phyloP scores from a whole-genome alignment of 148 eudicot genomes.

The Vaccinium darrowii region DNA sequence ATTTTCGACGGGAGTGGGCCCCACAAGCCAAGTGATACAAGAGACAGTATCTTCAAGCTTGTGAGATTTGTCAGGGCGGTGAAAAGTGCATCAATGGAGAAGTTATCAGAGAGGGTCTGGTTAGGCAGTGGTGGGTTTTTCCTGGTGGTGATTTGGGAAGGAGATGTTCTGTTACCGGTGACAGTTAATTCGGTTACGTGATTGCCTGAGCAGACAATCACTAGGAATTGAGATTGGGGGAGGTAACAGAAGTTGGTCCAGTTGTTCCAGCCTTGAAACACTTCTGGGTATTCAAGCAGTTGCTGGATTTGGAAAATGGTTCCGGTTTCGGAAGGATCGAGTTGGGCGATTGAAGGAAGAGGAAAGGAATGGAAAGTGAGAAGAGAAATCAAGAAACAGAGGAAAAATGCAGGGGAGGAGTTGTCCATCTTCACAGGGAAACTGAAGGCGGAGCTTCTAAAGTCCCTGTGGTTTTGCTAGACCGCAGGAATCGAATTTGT shows the following conservation, averaged over 20 bases:
- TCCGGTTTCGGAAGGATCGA: constrained; percentile 48
- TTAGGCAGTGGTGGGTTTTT: constrained; percentile 21
- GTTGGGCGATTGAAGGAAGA: constrained; percentile 46
- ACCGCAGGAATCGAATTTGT: neutral
- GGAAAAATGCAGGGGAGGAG: constrained; percentile 21
- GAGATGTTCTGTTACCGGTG: constrained; percentile 59
- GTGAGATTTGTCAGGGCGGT: constrained; percentile 68
- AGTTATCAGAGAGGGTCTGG: constrained; percentile 42
- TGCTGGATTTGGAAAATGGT: constrained; percentile 58
- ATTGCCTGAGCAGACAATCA: constrained; percentile 54
- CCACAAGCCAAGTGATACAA: constrained; percentile 85
- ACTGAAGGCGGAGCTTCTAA: neutral
- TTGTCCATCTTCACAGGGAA: constrained; percentile 30
- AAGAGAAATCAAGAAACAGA: constrained; percentile 31
- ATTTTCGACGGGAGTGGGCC: constrained; percentile 68
- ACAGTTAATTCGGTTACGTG: constrained; percentile 73
- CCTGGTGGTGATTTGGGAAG: constrained; percentile 26
- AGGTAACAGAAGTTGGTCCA: constrained; percentile 76
- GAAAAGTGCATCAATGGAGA: constrained; percentile 75
- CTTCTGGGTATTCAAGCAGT: constrained; percentile 65
- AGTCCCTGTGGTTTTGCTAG: neutral
- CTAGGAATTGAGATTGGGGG: constrained; percentile 40
- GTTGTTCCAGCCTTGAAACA: constrained; percentile 53
- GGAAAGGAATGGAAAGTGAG: constrained; percentile 26
- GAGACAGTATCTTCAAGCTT: constrained; percentile 46